Base-by-base conservation (phyloP, 2,329 filamentous ascomycete species). In the Penicillium sp. region DNA sequence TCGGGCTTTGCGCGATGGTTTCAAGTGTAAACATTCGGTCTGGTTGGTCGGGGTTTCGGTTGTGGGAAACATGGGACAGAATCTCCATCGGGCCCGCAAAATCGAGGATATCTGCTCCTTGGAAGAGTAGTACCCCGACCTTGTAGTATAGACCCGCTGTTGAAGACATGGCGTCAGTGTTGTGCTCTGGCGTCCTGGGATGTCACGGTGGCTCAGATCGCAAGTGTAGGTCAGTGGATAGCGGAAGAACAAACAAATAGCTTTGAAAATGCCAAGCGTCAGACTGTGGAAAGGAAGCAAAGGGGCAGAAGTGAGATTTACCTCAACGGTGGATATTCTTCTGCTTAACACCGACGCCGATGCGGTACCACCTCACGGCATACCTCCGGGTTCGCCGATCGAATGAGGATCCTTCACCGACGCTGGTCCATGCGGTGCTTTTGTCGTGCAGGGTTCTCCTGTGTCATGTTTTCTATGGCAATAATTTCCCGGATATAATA, bases 71-170 rank as follows among this genome's bases (percentile, higher is more conserved):
- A 56, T 64, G 61, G 30, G 62, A 63, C 49, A 72, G 64, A 31
- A 75, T 63, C 51, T 75, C 72, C 22, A 68, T 56, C 3, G 73
- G 73, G 1, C 69, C 73, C 22, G 64, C 61, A 51, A 74, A 74
- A 62, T 76, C 74, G 44, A 76, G 69, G 44, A 75, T 65, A 50
- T 76, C 73, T 24, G 64, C 70, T 10, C 64, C 57, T 3, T 63
- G 57, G 57, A 71, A 75, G 22, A 76, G 54, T 22, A 75, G 61
- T 1, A 73, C 62, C 16, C 67, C 73, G n/a, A 73, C 67, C 49
- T 68, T 68, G 64, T 68, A 68, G 51, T 63, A 53, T 24, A 59
- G 48, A 22, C 62, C 58, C 1, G 44, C 16, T 4, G 44, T 16
- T 4, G 48, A 33, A 40, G 59, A 42, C 60, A 60, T 63, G 8